phyloP scores from a whole-genome alignment of 2,329 filamentous ascomycete genomes.

The Annulohypoxylon truncatum region DNA sequence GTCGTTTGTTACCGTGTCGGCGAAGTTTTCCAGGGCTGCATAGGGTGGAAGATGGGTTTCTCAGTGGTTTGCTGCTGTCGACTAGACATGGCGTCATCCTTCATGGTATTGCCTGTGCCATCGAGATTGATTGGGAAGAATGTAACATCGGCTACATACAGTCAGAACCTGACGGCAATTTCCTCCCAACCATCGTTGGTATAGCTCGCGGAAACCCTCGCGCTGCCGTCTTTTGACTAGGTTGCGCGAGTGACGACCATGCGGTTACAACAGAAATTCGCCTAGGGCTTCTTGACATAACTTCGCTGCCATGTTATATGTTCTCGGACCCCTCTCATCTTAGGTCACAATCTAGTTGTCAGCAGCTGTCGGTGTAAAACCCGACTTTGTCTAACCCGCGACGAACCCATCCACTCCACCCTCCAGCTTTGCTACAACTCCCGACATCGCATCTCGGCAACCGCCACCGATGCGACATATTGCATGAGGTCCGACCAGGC shows the following conservation, averaged over 20 bases:
- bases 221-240: slow-evolving; percentile 41
- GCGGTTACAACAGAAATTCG: slow-evolving; percentile 61
- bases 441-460: slow-evolving; percentile 57
- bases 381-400: slow-evolving; percentile 34
- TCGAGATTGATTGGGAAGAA: slow-evolving; percentile 55
- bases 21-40: slow-evolving; percentile 40
- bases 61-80: slow-evolving; percentile 43
- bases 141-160: slow-evolving; percentile 61
- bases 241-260: slow-evolving; percentile 55
- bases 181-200: slow-evolving; percentile 42
- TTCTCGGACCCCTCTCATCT: slow-evolving; percentile 57
- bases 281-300: slow-evolving; percentile 49
- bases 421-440: slow-evolving; percentile 50
- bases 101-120: slow-evolving; percentile 39
- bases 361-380: slow-evolving; percentile 43
- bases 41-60: slow-evolving; percentile 48
- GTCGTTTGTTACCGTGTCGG: slow-evolving; percentile 53
- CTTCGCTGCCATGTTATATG: slow-evolving; percentile 53
- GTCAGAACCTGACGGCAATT: slow-evolving; percentile 57
- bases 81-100: slow-evolving; percentile 41
- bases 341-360: slow-evolving; percentile 40
- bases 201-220: slow-evolving; percentile 59
- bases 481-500: slow-evolving; percentile 64
- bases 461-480: slow-evolving; percentile 58
- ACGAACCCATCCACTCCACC: slow-evolving; percentile 45